Conservation (phyloP, 495 filamentous ascomycete genomes). For the Monascus purpureus region DNA sequence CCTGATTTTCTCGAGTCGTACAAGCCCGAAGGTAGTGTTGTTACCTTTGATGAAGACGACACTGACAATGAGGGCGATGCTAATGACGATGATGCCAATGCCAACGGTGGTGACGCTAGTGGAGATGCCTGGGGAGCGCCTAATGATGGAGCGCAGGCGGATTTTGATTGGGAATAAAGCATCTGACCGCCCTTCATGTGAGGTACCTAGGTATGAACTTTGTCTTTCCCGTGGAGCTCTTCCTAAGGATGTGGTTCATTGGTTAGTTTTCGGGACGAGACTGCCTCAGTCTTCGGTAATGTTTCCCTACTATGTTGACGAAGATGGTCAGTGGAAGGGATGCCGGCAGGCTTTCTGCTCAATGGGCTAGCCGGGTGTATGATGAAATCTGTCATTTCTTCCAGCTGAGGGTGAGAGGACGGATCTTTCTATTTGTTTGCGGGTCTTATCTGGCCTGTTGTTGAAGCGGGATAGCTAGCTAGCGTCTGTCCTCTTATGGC, state of each 20-base stretch:
- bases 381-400: no score
- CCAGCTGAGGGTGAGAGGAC: neutral
- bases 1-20: conserved; percentile 67
- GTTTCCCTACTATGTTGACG: no score
- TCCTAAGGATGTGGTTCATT: no score
- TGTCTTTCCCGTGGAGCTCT: no score
- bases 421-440: neutral
- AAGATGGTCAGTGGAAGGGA: no score
- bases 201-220: no score
- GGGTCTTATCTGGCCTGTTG: neutral
- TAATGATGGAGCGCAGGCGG: neutral
- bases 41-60: conserved; percentile 45
- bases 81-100: conserved; percentile 3
- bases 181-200: no score
- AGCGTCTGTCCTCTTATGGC: no score
- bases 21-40: conserved; percentile 35
- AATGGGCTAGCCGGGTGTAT: no score
- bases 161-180: neutral
- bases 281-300: no score
- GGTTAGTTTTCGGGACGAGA: no score
- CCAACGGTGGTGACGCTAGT: conserved; percentile 11
- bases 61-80: conserved; percentile 39
- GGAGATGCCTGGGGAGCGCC: conserved; percentile 1
- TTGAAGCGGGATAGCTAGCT: neutral
- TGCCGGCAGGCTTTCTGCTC: no score